These are phyloP conservation scores for Hypoxylon sp. DNA, from an alignment of 2,329 filamentous ascomycete genomes.

Conservation along the genomic window DNA sequence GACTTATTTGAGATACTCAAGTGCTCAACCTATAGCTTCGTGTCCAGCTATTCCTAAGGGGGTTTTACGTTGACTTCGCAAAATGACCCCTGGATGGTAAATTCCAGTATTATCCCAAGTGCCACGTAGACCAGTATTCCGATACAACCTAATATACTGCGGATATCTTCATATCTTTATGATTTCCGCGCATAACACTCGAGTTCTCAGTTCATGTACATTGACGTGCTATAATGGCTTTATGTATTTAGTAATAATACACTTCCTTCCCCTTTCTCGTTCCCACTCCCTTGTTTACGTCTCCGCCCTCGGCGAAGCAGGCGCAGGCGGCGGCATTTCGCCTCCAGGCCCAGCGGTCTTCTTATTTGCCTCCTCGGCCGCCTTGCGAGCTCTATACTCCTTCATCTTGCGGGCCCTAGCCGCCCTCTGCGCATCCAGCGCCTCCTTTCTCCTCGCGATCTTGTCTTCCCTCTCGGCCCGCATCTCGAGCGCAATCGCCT, in stretches of 20 bases:
- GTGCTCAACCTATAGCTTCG: too few species aligned
- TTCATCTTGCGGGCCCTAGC: slow-evolving; percentile 45
- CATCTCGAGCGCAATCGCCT: slow-evolving; percentile 53
- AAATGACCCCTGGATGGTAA: too few species aligned
- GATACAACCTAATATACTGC: too few species aligned
- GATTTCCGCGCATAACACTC: too few species aligned
- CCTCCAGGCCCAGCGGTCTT: slow-evolving; percentile 12
- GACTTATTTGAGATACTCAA: too few species aligned
- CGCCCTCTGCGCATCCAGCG: slow-evolving; percentile 48
- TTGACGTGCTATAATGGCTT: background rate
- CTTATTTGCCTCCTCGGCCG: slow-evolving; percentile 27
- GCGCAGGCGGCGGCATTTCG: slow-evolving; percentile 28
- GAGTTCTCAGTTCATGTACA: too few species aligned
- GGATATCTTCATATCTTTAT: too few species aligned
- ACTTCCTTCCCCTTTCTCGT: background rate
- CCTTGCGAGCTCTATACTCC: slow-evolving; percentile 46
- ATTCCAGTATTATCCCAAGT: too few species aligned
- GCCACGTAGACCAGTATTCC: too few species aligned
- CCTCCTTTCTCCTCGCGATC: slow-evolving; percentile 53
- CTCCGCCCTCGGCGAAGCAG: slow-evolving; percentile 43
- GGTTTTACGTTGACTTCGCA: too few species aligned
- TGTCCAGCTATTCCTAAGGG: too few species aligned
- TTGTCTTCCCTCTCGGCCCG: slow-evolving; percentile 52
- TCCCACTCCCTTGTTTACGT: slow-evolving; percentile 2
- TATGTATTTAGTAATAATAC: slow-evolving; percentile 9